phyloP scores from a whole-genome alignment of 805 yeast species.

The Saturnispora diversa region DNA sequence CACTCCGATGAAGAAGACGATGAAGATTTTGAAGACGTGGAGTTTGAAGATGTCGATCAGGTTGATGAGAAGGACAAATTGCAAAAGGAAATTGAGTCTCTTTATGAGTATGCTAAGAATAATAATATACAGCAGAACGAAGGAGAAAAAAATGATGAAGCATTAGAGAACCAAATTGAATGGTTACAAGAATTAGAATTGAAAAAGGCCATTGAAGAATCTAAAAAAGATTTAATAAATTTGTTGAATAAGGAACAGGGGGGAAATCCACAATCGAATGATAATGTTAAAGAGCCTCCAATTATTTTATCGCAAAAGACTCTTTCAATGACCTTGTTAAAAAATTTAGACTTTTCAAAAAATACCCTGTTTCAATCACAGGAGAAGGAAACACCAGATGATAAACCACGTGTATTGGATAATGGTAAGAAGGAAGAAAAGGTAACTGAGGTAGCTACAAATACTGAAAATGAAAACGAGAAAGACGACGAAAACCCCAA shows the following conservation, averaged over 20 bases:
- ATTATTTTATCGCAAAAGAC: conserved; percentile 19
- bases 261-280: neutral
- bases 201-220: conserved; percentile 39
- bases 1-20: conserved; percentile 28
- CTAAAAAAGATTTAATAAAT: conserved; percentile 35
- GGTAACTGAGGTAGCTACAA: neutral
- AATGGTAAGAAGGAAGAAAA: conserved; percentile 7
- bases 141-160: conserved; percentile 14
- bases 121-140: conserved; percentile 21
- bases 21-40: conserved; percentile 45
- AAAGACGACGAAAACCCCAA: conserved; percentile 19
- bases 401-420: neutral
- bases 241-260: conserved; percentile 22
- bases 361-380: neutral
- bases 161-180: conserved; percentile 15
- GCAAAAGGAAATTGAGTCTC: conserved; percentile 27
- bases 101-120: conserved; percentile 27
- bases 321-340: conserved; percentile 14
- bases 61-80: conserved; percentile 10
- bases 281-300: conserved; percentile 16
- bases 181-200: conserved; percentile 27
- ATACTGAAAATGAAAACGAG: conserved; percentile 12
- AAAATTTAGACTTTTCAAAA: conserved; percentile 5
- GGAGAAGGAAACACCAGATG: conserved; percentile 1
- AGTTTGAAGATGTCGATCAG: conserved; percentile 15